Percentiles rank a stretch among this genome's conserved stretches.
Conservation (phyloP, 805 yeast species). For the Spathaspora passalidarum region DNA sequence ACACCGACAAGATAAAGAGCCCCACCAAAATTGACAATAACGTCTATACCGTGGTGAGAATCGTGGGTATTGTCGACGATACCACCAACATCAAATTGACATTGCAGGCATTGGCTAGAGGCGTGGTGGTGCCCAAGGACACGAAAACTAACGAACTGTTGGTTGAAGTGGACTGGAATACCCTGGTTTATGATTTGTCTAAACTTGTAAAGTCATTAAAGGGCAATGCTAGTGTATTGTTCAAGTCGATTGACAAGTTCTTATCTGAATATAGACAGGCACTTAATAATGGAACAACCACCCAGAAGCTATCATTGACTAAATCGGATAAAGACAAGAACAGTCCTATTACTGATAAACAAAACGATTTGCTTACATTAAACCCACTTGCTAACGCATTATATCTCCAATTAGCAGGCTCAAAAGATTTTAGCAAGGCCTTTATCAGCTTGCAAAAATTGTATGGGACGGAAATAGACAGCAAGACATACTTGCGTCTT, state of each 20-base stretch:
- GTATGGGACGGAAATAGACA: constrained; percentile 23
- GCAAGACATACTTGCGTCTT: constrained; percentile 23
- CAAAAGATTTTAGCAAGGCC: constrained; percentile 45
- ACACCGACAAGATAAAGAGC: constrained; percentile 27
- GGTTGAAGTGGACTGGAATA: constrained; percentile 25
- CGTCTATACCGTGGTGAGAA: constrained; percentile 43
- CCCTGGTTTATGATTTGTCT: constrained; percentile 15
- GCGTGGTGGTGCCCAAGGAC: constrained; percentile 14
- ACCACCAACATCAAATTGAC: constrained; percentile 43
- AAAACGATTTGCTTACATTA: constrained; percentile 40
- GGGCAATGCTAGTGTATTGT: constrained; percentile 16
- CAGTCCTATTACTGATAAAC: constrained; percentile 11
- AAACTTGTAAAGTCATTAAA: constrained; percentile 18
- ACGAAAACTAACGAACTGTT: constrained; percentile 22
- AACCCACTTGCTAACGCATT: constrained; percentile 61
- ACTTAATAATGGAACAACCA: constrained; percentile 12
- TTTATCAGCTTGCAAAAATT: constrained; percentile 39
- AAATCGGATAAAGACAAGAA: constrained; percentile 15
- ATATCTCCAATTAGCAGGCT: constrained; percentile 51
- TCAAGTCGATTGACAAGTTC: constrained; percentile 39
- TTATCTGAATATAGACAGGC: constrained; percentile 36
- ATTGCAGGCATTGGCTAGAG: constrained; percentile 50
- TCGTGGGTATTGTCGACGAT: constrained; percentile 46
- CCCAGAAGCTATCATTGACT: constrained; percentile 9
- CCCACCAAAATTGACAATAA: constrained; percentile 12